These are phyloP conservation scores for Lasiodiplodia citricola DNA, from an alignment of 2,329 filamentous ascomycete genomes.

Conservation along the genomic window DNA sequence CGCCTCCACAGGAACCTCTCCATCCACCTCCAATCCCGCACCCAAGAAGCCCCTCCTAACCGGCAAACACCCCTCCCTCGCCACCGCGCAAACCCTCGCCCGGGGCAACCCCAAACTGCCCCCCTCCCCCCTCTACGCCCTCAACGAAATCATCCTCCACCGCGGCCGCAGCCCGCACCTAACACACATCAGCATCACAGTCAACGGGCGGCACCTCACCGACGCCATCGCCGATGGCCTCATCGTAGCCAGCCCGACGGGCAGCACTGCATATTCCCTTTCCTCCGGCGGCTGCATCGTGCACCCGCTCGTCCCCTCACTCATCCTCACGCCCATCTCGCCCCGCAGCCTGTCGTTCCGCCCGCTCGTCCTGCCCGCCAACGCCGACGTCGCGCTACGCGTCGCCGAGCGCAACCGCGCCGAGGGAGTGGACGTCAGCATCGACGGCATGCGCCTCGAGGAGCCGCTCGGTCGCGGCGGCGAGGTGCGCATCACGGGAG, in stretches of 20 bases:
- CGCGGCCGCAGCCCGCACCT: conserved; percentile 88
- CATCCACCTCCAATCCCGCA: not conserved
- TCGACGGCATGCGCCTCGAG: conserved; percentile 54
- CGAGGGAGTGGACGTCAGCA: conserved; percentile 56
- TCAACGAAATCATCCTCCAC: conserved; percentile 96
- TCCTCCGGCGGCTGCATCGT: conserved; percentile 92
- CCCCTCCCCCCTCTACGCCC: conserved; percentile 66
- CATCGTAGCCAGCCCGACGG: conserved; percentile 90
- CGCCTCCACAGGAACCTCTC: conserved; percentile 40
- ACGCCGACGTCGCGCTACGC: conserved; percentile 80
- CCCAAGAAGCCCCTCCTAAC: conserved; percentile 35
- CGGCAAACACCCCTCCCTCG: conserved; percentile 25
- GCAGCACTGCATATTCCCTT: conserved; percentile 94
- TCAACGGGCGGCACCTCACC: conserved; percentile 87
- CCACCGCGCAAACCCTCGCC: conserved; percentile 29
- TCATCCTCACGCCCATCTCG: conserved; percentile 93
- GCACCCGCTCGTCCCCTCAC: conserved; percentile 85
- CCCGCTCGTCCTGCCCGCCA: conserved; percentile 84
- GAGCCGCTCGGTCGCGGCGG: conserved; percentile 49
- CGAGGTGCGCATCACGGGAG: conserved; percentile 88
- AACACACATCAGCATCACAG: conserved; percentile 87
- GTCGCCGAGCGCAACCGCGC: conserved; percentile 68
- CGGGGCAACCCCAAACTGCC: conserved; percentile 45
- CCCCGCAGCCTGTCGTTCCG: conserved; percentile 90
- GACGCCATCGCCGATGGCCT: conserved; percentile 96